Percentiles rank a stretch among this genome's conserved stretches.
Conservation (phyloP, 1,284 basidiomycete species). For the Microstroma glucosiphilum region DNA sequence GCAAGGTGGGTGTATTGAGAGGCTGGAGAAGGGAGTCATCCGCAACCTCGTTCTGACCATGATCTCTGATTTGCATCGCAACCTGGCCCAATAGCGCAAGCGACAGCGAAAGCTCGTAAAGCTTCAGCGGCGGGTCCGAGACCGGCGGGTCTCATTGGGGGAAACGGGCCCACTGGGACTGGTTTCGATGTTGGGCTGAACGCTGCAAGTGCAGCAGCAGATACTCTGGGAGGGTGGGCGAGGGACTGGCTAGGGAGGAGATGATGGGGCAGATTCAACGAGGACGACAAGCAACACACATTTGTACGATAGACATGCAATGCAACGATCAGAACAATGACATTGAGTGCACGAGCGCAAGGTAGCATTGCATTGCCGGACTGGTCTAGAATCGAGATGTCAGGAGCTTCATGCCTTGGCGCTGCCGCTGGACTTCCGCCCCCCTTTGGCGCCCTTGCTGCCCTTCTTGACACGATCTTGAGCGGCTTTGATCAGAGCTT, state of each 20-base stretch:
- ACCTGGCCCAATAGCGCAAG: neutral
- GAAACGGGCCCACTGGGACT: neutral
- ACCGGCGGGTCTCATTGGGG: neutral
- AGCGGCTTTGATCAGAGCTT: constrained; percentile 7
- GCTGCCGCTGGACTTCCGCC: neutral
- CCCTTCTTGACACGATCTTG: constrained; percentile 10
- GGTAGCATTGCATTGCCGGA: too few species aligned
- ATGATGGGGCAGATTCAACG: neutral
- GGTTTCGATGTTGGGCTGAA: constrained; percentile 5
- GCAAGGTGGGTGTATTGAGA: neutral
- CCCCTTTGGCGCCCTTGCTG: constrained; percentile 2
- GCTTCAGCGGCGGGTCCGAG: neutral
- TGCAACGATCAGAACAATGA: too few species aligned
- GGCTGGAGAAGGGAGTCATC: neutral
- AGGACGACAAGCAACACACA: too few species aligned
- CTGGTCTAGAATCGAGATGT: too few species aligned
- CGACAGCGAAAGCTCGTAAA: constrained; percentile 3
- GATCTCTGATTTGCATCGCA: neutral
- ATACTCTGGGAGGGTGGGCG: constrained; percentile 5
- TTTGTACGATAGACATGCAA: too few species aligned
- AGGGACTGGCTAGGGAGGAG: constrained; percentile 2
- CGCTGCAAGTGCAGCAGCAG: constrained; percentile 5
- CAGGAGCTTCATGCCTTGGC: neutral
- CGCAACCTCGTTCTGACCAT: neutral
- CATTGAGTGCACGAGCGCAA: too few species aligned